phyloP scores from a whole-genome alignment of 352 stramenopile species.

The Thraustotheca clavata region DNA sequence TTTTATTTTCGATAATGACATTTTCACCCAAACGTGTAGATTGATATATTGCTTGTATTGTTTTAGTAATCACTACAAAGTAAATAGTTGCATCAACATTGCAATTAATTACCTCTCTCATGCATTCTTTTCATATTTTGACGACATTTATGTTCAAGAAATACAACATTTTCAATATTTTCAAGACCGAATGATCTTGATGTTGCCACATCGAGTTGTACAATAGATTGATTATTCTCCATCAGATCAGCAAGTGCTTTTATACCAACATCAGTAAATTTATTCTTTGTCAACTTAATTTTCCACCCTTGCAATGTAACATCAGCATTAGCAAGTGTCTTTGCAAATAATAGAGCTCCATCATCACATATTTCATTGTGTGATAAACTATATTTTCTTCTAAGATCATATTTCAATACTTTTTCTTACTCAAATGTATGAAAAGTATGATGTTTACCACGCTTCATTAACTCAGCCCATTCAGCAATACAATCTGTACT shows the following conservation, averaged over 20 bases:
- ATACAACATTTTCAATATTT: constrained; percentile 1
- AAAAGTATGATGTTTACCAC: not conserved
- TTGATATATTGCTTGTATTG: not conserved
- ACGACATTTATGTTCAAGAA: constrained; percentile 5
- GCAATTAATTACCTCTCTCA: not conserved
- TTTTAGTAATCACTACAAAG: not conserved
- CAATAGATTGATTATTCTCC: not conserved
- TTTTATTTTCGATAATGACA: not conserved
- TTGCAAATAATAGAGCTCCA: not conserved
- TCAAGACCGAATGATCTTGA: constrained; percentile 4
- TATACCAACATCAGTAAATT: constrained; percentile 5
- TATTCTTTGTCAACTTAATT: constrained; percentile 1
- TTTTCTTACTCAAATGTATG: constrained; percentile 6
- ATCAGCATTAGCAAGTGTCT: not conserved
- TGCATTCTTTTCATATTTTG: not conserved
- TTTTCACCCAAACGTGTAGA: not conserved
- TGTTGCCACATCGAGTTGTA: constrained; percentile 1
- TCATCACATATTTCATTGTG: constrained; percentile 16
- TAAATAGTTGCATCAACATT: not conserved
- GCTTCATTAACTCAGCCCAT: constrained; percentile 7
- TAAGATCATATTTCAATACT: not conserved
- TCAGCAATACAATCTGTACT: constrained; percentile 1
- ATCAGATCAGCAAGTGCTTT: not conserved
- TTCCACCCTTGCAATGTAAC: not conserved
- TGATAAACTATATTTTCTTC: not conserved